Conservation (phyloP, 352 stramenopile genomes). For the Pythium dissotocum region DNA sequence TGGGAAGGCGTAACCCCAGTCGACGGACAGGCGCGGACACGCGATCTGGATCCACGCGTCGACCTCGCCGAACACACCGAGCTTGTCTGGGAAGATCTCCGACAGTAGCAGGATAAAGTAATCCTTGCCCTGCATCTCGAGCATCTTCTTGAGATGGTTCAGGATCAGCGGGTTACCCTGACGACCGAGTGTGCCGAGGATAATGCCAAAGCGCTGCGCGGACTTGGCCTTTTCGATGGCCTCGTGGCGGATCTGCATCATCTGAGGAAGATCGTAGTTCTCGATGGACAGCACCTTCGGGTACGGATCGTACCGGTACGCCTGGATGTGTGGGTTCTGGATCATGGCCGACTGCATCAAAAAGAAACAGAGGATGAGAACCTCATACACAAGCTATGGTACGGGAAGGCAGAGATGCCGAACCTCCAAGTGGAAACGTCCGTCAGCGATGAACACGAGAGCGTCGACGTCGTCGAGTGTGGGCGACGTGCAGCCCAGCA, state of each 20-base stretch:
- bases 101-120: constrained; percentile 96
- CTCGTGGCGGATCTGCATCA: constrained; percentile 91
- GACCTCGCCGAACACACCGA: constrained; percentile 85
- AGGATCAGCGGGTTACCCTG: constrained; percentile 98
- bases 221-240: constrained; percentile 73
- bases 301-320: constrained; percentile 99
- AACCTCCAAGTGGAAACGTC: constrained; percentile 98
- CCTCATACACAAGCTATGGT: too few species aligned
- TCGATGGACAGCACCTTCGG: constrained; percentile 96
- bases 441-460: constrained; percentile 98
- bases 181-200: constrained; percentile 98
- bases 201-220: constrained; percentile 94
- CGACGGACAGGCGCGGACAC: constrained; percentile 97
- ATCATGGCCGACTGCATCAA: constrained; percentile 95
- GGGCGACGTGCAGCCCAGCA: constrained; percentile 98
- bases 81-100: constrained; percentile 96
- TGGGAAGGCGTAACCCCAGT: constrained; percentile 98
- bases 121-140: constrained; percentile 87
- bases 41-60: constrained; percentile 99
- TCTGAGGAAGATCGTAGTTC: constrained; percentile 95
- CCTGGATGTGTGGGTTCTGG: constrained; percentile 94
- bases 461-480: constrained; percentile 90
- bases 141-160: constrained; percentile 87
- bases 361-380: background rate
- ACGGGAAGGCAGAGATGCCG: background rate